Evolutionary conservation across 371 early-diverging fungal species (phyloP).

Genomic region (Rhizomucor miehei): DNA sequence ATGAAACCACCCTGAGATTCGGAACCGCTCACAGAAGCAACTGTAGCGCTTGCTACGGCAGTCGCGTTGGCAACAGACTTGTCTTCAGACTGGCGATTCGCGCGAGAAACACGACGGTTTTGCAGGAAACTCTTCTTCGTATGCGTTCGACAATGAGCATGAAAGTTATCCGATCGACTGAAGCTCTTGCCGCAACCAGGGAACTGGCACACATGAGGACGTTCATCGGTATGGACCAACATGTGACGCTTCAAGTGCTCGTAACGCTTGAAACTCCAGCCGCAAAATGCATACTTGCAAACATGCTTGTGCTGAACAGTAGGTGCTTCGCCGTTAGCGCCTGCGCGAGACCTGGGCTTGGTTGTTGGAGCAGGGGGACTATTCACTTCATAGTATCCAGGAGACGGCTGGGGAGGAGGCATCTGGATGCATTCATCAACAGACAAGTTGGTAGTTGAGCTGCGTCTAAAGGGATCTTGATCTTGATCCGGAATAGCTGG

Average conservation of each 20-base stretch:
- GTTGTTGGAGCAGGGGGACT: not conserved
- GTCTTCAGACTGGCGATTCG: too few species aligned
- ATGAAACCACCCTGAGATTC: too few species aligned
- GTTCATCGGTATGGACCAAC: constrained; percentile 63
- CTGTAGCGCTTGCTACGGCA: too few species aligned
- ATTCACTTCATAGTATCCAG: not conserved
- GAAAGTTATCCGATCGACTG: constrained; percentile 74
- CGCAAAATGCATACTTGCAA: constrained; percentile 52
- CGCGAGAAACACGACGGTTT: not conserved
- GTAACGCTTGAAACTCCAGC: constrained; percentile 72
- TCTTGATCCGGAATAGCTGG: constrained; percentile 25
- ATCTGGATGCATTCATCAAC: not conserved
- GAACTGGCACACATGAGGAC: constrained; percentile 68
- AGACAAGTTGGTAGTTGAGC: constrained; percentile 8
- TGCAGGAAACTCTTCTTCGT: constrained; percentile 30
- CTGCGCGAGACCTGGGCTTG: not conserved
- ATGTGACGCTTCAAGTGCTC: constrained; percentile 84
- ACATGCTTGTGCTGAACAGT: constrained; percentile 42
- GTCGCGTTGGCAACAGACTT: too few species aligned
- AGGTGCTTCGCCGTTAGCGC: not conserved
- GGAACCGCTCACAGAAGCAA: too few species aligned
- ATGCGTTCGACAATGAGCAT: constrained; percentile 59
- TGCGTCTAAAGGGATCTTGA: constrained; percentile 23
- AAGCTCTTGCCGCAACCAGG: constrained; percentile 69
- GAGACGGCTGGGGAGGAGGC: not conserved